phyloP scores from a whole-genome alignment of 148 eudicot genomes.

The Rhododendron ovatum region DNA sequence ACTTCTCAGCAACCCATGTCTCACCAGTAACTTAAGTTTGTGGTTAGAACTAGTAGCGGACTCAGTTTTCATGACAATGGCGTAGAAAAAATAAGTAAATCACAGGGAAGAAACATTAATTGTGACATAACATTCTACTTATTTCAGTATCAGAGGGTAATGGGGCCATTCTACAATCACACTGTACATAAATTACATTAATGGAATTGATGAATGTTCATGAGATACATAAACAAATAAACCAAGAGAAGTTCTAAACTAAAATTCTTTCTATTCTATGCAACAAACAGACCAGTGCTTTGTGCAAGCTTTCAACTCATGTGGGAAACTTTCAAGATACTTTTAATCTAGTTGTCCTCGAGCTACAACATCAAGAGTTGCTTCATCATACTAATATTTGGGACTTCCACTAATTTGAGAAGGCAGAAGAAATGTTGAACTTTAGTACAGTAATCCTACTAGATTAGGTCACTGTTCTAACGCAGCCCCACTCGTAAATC shows the following conservation, averaged over 20 bases:
- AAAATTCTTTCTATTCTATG: background rate
- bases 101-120: no score
- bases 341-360: background rate
- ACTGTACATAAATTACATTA: background rate
- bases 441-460: background rate
- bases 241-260: background rate
- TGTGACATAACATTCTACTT: no score
- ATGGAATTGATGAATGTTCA: background rate
- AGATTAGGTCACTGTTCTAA: background rate
- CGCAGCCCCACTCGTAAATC: background rate
- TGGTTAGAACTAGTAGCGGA: no score
- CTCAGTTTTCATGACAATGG: no score
- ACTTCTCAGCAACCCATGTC: no score
- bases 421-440: background rate
- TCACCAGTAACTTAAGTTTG: no score
- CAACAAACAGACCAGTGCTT: background rate
- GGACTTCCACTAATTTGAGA: background rate
- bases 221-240: background rate
- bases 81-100: no score
- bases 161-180: background rate
- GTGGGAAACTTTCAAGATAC: background rate
- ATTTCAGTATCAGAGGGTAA: background rate
- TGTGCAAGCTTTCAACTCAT: background rate
- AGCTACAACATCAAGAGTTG: background rate
- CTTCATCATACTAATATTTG: background rate